Conservation (phyloP, 2,329 filamentous ascomycete genomes). For the Ophiocordyceps sinensis region DNA sequence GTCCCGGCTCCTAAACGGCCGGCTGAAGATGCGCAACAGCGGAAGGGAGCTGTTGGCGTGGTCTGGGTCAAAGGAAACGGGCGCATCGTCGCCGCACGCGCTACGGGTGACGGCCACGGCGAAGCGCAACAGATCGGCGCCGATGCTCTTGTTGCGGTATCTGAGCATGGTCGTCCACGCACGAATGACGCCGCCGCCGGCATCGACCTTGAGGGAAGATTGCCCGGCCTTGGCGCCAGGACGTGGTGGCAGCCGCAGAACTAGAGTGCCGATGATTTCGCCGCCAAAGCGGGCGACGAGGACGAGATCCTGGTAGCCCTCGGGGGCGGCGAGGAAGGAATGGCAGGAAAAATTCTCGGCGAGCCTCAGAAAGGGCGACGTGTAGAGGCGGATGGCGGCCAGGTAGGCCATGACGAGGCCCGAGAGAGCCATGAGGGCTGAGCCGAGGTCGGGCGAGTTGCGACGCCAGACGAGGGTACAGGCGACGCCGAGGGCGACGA, state of each 20-base stretch:
- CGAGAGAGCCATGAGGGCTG: constrained; percentile 38
- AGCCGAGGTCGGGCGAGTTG: constrained; percentile 32
- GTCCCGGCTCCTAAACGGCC: constrained; percentile 40
- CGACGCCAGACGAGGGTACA: constrained; percentile 24
- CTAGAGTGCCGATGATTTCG: constrained; percentile 54
- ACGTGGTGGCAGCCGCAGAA: constrained; percentile 43
- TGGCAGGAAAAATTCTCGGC: constrained; percentile 50
- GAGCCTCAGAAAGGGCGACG: constrained; percentile 44
- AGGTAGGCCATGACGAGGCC: constrained; percentile 50
- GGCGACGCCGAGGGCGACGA: constrained; percentile 28
- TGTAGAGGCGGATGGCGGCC: constrained; percentile 43
- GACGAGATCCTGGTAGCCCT: constrained; percentile 30
- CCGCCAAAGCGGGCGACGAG: constrained; percentile 51
- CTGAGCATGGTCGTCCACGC: constrained; percentile 65
- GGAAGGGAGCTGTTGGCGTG: constrained; percentile 58
- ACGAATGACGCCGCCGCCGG: constrained; percentile 51
- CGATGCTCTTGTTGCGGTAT: constrained; percentile 59
- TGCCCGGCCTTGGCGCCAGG: neutral
- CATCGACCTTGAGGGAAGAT: constrained; percentile 14
- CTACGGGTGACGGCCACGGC: constrained; percentile 51
- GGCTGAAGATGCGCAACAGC: constrained; percentile 44
- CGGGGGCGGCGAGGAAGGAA: constrained; percentile 32
- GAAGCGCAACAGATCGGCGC: constrained; percentile 56
- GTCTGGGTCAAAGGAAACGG: constrained; percentile 55
- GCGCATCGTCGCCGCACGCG: constrained; percentile 44